Base-by-base conservation (phyloP, 2,329 filamentous ascomycete species). In the Torrubiella hemipterigena region DNA sequence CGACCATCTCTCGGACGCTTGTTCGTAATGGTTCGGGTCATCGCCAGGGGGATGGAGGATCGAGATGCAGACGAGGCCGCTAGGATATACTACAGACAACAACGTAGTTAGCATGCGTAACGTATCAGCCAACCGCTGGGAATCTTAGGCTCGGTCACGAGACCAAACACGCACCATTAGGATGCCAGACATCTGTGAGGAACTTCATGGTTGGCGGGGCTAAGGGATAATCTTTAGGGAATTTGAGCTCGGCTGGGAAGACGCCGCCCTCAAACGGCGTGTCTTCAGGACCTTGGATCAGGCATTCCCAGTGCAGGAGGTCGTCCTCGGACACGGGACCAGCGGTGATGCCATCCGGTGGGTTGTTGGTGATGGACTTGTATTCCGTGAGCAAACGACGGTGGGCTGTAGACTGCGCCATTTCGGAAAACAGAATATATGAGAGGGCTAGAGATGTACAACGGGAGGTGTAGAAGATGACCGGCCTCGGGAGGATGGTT, bases 1-100 rank as follows among this genome's bases (percentile, higher is more conserved):
- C 17, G 81, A 89, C 89, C 89, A 96, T 40, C 89, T 78, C 64
- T 96, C 91, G 2, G 81, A 86, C 7, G 91, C 89, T 47, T 89
- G 83, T 59, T 96, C 89, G 69, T 96, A 96, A 65, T 94, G 87
- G 63, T 95, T 95, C 33, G 91, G 91, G 58, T 96, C 89, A 60
- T 96, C 89, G 48, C 91, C 89, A 3, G 89, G 89, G 4, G 89
- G 81, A 58, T 96, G 89, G 3, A 96, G 77, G 61, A 96, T 96
- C n/a, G 84, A 93, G 50, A 96, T 96, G 63, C 89, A 96, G 46
- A 96, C 91, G 13, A 89, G 73, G 41, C 89, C 89, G 52, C 81
- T 89, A 12, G 81, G 73, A 54, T 96, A 96, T 31, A 96, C 87
- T 94, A 42, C 24, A 20, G 5, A 14, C 15, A 26, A 28, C 22